Evolutionary conservation across 2,329 filamentous ascomycete species (phyloP).

Genomic region (Pseudogymnoascus sp.): DNA sequence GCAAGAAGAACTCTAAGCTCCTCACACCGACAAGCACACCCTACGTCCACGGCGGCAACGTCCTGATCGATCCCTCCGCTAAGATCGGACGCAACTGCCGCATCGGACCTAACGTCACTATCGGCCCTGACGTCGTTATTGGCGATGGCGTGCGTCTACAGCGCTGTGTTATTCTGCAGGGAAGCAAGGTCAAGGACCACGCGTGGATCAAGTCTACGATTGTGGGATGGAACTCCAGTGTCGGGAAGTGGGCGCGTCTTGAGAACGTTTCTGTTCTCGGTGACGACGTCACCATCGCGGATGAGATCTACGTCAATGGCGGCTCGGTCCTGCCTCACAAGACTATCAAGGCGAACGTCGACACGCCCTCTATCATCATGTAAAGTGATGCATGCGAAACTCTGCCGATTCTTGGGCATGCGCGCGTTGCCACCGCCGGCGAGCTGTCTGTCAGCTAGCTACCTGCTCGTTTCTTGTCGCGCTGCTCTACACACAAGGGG

Average conservation of each 20-base stretch:
- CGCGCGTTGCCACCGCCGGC: background rate
- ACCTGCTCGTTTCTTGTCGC: background rate
- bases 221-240: constrained; percentile 94
- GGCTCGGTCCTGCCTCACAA: constrained; percentile 94
- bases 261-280: constrained; percentile 98
- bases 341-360: constrained; percentile 97
- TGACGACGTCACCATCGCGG: constrained; percentile 94
- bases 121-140: constrained; percentile 85
- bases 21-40: constrained; percentile 66
- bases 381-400: constrained; percentile 30
- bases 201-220: constrained; percentile 99
- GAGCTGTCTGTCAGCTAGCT: background rate
- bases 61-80: constrained; percentile 85
- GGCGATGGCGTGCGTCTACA: constrained; percentile 92
- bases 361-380: constrained; percentile 65
- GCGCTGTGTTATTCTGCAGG: constrained; percentile 79
- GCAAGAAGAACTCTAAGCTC: constrained; percentile 82
- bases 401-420: background rate
- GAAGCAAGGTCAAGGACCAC: constrained; percentile 95
- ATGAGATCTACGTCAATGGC: constrained; percentile 98
- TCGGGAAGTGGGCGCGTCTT: constrained; percentile 89
- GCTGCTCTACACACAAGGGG: background rate
- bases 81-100: constrained; percentile 98
- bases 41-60: constrained; percentile 88
- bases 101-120: constrained; percentile 94